These are phyloP conservation scores for Cicer arietinum DNA, from an alignment of 306 rosid species.

Conservation along the genomic window DNA sequence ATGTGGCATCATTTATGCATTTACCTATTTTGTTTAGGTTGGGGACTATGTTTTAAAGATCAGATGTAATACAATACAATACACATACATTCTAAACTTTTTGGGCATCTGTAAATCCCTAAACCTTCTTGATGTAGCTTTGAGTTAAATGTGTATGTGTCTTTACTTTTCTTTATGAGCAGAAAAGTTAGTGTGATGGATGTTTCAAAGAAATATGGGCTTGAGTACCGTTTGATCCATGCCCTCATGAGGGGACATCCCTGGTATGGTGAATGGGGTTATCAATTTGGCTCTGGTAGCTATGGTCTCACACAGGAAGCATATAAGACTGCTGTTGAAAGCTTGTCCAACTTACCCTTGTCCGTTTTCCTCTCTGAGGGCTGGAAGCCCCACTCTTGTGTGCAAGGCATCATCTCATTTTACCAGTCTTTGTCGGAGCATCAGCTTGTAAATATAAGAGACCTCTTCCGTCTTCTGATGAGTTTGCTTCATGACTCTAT, in stretches of 20 bases:
- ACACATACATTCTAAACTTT: not conserved
- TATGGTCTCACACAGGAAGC: conserved; percentile 75
- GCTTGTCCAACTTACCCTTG: conserved; percentile 67
- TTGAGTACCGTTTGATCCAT: conserved; percentile 89
- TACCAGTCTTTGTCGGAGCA: conserved; percentile 71
- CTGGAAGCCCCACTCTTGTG: conserved; percentile 52
- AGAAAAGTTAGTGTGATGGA: conserved; percentile 97
- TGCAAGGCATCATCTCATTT: conserved; percentile 60
- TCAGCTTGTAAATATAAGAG: conserved; percentile 70
- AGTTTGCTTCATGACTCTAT: conserved; percentile 63
- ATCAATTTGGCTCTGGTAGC: conserved; percentile 90
- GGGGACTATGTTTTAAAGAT: conserved; percentile 53
- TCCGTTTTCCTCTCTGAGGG: conserved; percentile 60
- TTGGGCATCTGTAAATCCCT: conserved; percentile 27
- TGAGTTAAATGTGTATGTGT: conserved; percentile 31
- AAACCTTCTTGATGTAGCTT: conserved; percentile 13
- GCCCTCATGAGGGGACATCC: conserved; percentile 76
- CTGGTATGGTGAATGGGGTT: conserved; percentile 98
- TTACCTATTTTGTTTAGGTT: conserved; percentile 31
- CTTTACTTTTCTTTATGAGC: conserved; percentile 41
- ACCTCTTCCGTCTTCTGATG: conserved; percentile 72
- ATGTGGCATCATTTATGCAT: conserved; percentile 16
- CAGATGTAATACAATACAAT: too few species aligned
- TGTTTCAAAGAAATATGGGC: conserved; percentile 91
- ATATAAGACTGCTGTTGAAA: conserved; percentile 68